Base-by-base conservation (phyloP, 306 rosid genomes). In the Ormosia semicastrata region DNA sequence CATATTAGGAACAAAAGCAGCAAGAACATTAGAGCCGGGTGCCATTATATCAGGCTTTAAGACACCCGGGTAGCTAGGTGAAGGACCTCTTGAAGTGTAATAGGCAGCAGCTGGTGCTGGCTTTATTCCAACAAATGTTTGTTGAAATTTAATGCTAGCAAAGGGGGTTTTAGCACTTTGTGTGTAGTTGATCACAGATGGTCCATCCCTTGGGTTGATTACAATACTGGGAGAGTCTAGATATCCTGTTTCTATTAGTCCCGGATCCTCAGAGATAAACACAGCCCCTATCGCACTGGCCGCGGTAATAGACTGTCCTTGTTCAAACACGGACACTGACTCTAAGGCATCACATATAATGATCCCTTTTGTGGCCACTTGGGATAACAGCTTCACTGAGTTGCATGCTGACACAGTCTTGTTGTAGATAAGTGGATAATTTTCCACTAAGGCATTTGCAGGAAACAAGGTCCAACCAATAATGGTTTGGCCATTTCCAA, bases 21-120 rank as follows among this genome's bases (percentile, higher is more conserved):
- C 93, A 1, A 91, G 76, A 44, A 91, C 82, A 9, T 64, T 33
- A 2, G 88, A 14, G 0, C 93, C 95, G 0, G 90, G 93, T 8
- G 93, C 93, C 90, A 89, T 71, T 11, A 91, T 44, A 74, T 89
- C 92, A 1, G 93, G 91, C 75, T 91, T 91, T 36, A 88, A 46
- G 43, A 88, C 15, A 7, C 80, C 18, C 0, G 84, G 88, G 30
- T 12, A 80, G 69, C 83, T 82, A 0, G 54, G 66, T 2, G 89
- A 85, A 69, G 93, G 93, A 11, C 96, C 93, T 84, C 89, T 79
- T 40, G 85, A 84, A 7, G 59, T 57, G 88, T 84, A 91, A 8
- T 3, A 8, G 0, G 96, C 91, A 0, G 58, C 93, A 14, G 88
- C 69, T 0, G 93, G 96, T 18, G 90, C 87, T 64, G 81, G 87